Evolutionary conservation across 345 rosid species (phyloP), one percentile per base, ranked within the genome.

Genomic region (Rhodomyrtus tomentosa): DNA sequence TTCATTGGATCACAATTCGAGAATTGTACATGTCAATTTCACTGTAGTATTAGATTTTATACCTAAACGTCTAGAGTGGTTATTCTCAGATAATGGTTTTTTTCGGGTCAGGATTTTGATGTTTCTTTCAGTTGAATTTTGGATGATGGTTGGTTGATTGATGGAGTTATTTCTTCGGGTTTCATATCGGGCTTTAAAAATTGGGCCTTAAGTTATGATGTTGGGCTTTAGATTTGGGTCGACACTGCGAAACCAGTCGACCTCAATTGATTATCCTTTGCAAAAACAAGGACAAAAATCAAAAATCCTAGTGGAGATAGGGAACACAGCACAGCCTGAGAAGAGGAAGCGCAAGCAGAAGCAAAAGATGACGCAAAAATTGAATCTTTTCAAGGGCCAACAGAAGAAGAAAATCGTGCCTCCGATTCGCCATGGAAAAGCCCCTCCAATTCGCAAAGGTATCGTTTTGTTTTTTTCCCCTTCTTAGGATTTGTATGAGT

Each of bases 311-410:
- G 42, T 36, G 40, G 49, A 15, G 3, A 49, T 73, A 12, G 49
- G 45, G 11, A 32, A 50, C 62, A 22, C 81, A 32, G 50, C 3
- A 81, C 25, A 51, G 16, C 42, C 83, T 38, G 29, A 48, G 84
- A 50, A n/a, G 36, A 20, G 52, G n/a, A 55, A 13, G 29, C 76
- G 27, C 29, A 32, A n/a, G 25, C 42, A 42, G 40, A 22, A 24
- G 53, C 85, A 82, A 84, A 91, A 93, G 93, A 96, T 96, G 99
- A 94, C 98, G 87, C 99, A 96, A 92, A 96, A 93, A 88, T 90
- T 89, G 80, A 88, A 86, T 85, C 94, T 89, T 24, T 96, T 95
- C 93, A 96, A 96, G 88, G 99, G 99, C 24, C 91, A 95, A n/a
- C n/a, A n/a, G n/a, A n/a, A n/a, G 91, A 92, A 86, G 92, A 95